Base-by-base conservation (phyloP, 2,329 filamentous ascomycete species). In the Verticillium isaacii region DNA sequence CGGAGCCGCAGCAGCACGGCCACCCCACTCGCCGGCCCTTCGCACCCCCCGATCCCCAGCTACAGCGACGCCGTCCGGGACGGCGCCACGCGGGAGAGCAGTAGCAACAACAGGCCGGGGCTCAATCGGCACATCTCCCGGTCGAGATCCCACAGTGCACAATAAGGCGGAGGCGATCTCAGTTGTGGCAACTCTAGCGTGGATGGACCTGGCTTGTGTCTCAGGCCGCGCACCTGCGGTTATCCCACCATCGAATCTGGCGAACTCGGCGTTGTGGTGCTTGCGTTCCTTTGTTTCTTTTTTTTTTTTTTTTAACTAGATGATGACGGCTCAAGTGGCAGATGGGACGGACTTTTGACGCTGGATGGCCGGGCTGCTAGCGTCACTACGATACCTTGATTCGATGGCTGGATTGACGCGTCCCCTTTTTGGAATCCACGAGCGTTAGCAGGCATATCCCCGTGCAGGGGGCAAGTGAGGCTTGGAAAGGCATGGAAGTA, bases 1-100 rank as follows among this genome's bases (percentile, higher is more conserved):
- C 81, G 82, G 60, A 83, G 77, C 63, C 78, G 84, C 25, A 81
- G 80, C 3, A 75, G 74, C 56, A 85, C 85, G 1, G 70, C 81
- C 66, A 75, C 78, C 0, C 79, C 81, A 0, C 61, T 72, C 12
- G 45, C 14, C 64, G 67, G 52, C n/a, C 62, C 66, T n/a, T 67
- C 66, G 36, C 66, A 71, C 32, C 89, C 91, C 29, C 91, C 92
- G 0, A 93, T 95, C 65, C 92, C 92, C 2, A 93, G 86, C 69
- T 96, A 96, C 72, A 91, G 88, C 72, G 91, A 91, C 63, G 92
- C 91, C 1, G 81, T 93, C 52, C 77, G 78, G 61, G 81, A 85
- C 66, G 82, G 82, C 56, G 79, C 78, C 36, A 77, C 78, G 63
- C 75, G 78, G 58, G 77, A 80, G 63, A 80, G 78, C 67, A 74